Evolutionary conservation across 2,329 filamentous ascomycete species (phyloP), one percentile per base, ranked within the genome.

Genomic region (Aspergillaceae sp.): DNA sequence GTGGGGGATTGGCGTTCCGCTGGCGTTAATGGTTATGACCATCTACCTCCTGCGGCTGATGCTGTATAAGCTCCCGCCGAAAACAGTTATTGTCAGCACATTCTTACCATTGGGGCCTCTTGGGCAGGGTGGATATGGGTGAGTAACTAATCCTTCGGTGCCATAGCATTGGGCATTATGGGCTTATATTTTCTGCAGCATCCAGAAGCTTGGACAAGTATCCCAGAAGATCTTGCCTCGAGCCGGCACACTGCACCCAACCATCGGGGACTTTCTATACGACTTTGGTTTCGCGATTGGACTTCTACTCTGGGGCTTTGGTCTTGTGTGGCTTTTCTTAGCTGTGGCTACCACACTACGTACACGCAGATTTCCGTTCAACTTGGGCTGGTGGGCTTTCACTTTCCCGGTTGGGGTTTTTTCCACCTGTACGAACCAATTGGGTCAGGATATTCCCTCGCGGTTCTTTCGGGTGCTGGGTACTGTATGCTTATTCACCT

Each of bases 31-130:
- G 43, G 74, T 84, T 10, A 69, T 85, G n/a, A 77, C 77, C 4
- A 74, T 86, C 41, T 86, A 86, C 66, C 83, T 84, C 53, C 77
- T 82, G 47, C 78, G 82, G 6, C 70, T 87, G 10, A 78, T 77
- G 5, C 59, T 85, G 3, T 76, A 86, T 64, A 78, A 79, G 33
- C 70, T 86, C 9, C 83, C 82, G 0, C 76, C 81, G 1, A 74
- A 75, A 47, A 81, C 83, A 55, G 76, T 81, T 45, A 80, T 85
- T 38, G 80, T 84, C n/a, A 82, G 76, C 4, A 76, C 79, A 2
- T 84, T 85, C 55, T 65, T 86, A 0, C 82, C 82, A 1, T 68
- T 85, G 1, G 82, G 82, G 0, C 81, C 82, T 0, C 64, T 84
- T 2, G 81, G 82, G 0, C 79, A 82, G 59, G 82, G 80, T 7